A percentile compares a stretch with the other conserved stretches of the same genome.
These are phyloP conservation scores for Yarrowia bubula DNA, from an alignment of 805 yeast species.

Conservation along the genomic window DNA sequence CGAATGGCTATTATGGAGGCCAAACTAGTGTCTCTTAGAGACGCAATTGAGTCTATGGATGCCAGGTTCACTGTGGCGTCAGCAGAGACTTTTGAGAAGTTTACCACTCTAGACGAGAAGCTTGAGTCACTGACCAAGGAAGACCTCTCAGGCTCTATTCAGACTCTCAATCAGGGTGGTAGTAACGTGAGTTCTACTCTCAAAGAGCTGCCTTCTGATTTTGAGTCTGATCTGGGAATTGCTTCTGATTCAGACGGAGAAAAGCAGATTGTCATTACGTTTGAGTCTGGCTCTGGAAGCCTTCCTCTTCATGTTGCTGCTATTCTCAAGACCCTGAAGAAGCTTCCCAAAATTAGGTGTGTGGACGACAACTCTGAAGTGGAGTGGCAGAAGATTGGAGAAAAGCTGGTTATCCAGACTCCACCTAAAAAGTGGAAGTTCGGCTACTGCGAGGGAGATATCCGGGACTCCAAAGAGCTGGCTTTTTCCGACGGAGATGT, in stretches of 20 bases:
- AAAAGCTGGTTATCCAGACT: background rate
- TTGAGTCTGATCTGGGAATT: background rate
- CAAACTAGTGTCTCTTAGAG: constrained; percentile 11
- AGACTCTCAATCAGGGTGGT: background rate
- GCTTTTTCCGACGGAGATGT: background rate
- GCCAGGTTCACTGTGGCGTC: background rate
- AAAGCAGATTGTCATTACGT: background rate
- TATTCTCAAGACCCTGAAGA: constrained; percentile 11
- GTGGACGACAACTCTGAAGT: background rate
- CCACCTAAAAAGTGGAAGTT: background rate
- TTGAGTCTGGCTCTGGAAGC: background rate
- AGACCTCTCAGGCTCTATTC: background rate
- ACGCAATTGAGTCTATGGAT: constrained; percentile 4
- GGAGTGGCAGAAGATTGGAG: constrained; percentile 4
- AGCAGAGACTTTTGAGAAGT: background rate
- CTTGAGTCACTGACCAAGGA: background rate
- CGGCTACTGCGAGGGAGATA: background rate
- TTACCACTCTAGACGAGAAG: background rate
- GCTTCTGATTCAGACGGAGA: background rate
- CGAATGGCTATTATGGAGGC: constrained; percentile 14
- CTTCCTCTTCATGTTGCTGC: constrained; percentile 12
- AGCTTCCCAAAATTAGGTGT: background rate
- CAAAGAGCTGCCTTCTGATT: background rate
- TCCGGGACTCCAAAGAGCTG: background rate
- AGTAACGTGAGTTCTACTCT: background rate